Conservation (phyloP, 2,329 filamentous ascomycete genomes). For the Colletotrichum higginsianum region DNA sequence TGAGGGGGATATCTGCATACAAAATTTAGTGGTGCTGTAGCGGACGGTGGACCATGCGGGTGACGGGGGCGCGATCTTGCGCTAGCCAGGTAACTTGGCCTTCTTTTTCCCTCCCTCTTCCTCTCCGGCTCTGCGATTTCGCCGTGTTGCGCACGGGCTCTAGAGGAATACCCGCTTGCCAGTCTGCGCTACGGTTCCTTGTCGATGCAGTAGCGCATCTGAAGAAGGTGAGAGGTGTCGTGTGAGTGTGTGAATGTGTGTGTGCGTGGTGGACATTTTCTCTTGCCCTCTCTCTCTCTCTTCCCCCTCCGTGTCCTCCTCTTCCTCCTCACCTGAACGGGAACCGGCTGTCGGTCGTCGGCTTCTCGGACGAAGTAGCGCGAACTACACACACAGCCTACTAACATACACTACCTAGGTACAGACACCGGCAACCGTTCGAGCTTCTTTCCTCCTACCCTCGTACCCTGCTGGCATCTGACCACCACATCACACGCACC, state of each 20-base stretch:
- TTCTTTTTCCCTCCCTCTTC: background rate
- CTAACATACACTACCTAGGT: too few species aligned
- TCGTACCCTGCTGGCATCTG: conserved; percentile 16
- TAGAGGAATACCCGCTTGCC: conserved; percentile 26
- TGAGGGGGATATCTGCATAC: conserved; percentile 29
- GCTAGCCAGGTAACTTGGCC: conserved; percentile 21
- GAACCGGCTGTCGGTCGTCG: conserved; percentile 34
- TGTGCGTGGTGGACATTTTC: conserved; percentile 30
- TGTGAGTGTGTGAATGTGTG: conserved; percentile 12
- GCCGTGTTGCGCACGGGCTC: conserved; percentile 27
- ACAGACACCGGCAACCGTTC: conserved; percentile 11
- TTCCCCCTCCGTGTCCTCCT: background rate
- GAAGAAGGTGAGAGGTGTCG: conserved; percentile 12
- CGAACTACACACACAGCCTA: conserved; percentile 6
- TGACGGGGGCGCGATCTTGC: conserved; percentile 37
- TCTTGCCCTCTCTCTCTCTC: background rate
- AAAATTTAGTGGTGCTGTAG: background rate
- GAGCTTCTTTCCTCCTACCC: conserved; percentile 13
- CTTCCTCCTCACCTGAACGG: background rate
- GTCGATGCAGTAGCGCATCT: conserved; percentile 35
- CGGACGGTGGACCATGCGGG: conserved; percentile 19
- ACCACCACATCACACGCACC: conserved; percentile 34
- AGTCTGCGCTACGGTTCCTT: conserved; percentile 32
- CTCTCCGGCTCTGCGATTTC: too few species aligned
- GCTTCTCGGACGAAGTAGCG: conserved; percentile 32